These are phyloP conservation scores for Fusarium nygamai DNA, from an alignment of 2,329 filamentous ascomycete species.

Conservation along the genomic window DNA sequence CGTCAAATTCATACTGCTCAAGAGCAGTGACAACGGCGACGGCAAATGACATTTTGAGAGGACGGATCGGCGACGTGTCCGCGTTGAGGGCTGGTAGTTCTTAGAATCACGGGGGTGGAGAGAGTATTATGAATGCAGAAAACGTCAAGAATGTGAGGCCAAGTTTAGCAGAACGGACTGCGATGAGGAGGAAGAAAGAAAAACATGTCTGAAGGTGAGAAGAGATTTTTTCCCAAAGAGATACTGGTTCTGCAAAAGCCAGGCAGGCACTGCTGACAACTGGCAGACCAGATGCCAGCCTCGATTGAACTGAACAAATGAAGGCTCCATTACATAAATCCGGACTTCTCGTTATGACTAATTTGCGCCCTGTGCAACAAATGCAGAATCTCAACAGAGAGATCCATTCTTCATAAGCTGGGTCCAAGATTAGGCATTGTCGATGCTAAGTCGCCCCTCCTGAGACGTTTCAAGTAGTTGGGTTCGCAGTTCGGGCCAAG, in stretches of 20 bases:
- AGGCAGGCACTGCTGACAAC: neutral
- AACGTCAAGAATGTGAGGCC: neutral
- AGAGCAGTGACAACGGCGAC: neutral
- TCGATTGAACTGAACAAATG: neutral
- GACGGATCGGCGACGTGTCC: no score
- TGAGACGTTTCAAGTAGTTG: no score
- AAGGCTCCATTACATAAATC: neutral
- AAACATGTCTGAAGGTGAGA: neutral
- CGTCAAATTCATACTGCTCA: neutral
- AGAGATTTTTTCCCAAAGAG: neutral
- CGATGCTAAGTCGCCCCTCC: no score
- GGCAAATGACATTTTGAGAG: neutral
- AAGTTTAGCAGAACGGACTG: neutral
- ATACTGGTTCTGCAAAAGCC: neutral
- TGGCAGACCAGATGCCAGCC: neutral
- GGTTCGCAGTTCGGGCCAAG: neutral
- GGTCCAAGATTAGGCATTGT: neutral
- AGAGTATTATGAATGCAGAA: neutral
- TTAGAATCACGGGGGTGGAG: neutral
- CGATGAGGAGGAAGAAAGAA: neutral
- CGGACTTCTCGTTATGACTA: no score
- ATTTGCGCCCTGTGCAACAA: no score
- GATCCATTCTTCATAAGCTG: rapidly evolving
- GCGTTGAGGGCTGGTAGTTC: no score
- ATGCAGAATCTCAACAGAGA: no score